Percentiles rank a stretch among this genome's conserved stretches.
phyloP scores from a whole-genome alignment of 2,329 filamentous ascomycete genomes.

The Exophiala spinifera region DNA sequence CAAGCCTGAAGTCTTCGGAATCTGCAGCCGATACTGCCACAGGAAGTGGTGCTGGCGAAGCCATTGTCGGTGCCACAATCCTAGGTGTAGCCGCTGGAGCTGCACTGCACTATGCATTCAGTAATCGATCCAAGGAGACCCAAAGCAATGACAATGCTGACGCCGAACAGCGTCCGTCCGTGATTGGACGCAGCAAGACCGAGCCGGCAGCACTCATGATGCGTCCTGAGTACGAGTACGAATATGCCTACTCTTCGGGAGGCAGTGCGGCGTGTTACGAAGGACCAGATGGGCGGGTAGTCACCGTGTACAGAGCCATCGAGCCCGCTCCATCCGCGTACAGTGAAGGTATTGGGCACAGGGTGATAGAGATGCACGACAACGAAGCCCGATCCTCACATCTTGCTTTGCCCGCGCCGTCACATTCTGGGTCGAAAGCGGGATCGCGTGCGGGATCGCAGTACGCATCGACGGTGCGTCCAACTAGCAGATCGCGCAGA shows the following conservation, averaged over 20 bases:
- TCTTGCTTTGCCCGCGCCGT: background rate
- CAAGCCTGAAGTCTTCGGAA: slow-evolving; percentile 5
- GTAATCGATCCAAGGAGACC: slow-evolving; percentile 45
- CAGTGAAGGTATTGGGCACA: slow-evolving; percentile 7
- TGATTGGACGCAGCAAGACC: slow-evolving; percentile 15
- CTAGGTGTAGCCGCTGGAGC: slow-evolving; percentile 76
- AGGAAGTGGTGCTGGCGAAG: slow-evolving; percentile 49
- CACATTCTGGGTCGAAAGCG: background rate
- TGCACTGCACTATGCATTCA: slow-evolving; percentile 71
- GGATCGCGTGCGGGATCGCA: slow-evolving; percentile 6
- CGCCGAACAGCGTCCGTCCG: slow-evolving; percentile 8
- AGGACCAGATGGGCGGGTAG: background rate
- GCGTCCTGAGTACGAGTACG: slow-evolving; percentile 14
- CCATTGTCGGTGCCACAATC: slow-evolving; percentile 66
- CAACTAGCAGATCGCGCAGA: slow-evolving; percentile 13
- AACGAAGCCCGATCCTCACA: slow-evolving; percentile 14
- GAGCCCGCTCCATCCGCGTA: slow-evolving; percentile 21
- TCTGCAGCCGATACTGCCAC: too few species aligned
- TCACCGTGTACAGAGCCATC: slow-evolving; percentile 16
- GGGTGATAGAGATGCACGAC: slow-evolving; percentile 27
- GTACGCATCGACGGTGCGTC: slow-evolving; percentile 15
- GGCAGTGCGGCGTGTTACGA: slow-evolving; percentile 6
- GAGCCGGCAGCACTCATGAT: slow-evolving; percentile 10
- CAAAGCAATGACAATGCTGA: slow-evolving; percentile 3
- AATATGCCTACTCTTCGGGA: slow-evolving; percentile 2